Evolutionary conservation across 192 early-diverging fungal species (phyloP).

Genomic region (Gigaspora rosea): DNA sequence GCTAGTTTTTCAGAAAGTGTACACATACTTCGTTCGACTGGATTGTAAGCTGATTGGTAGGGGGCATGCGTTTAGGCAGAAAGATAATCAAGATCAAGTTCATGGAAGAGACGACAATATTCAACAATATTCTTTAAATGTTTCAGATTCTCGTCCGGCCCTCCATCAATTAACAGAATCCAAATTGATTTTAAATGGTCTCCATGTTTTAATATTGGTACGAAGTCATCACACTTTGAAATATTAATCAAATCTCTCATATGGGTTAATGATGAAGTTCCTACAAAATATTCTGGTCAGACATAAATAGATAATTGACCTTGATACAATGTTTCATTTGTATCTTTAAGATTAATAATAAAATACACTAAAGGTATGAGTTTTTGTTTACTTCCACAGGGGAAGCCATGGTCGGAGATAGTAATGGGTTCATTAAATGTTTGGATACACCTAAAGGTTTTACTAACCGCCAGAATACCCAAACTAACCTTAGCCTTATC

Average conservation of each 20-base stretch:
- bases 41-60: not conserved
- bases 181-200: not conserved
- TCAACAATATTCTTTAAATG: not conserved
- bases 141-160: not conserved
- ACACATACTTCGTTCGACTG: not conserved
- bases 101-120: not conserved
- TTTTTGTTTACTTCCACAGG: too few species aligned
- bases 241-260: not conserved
- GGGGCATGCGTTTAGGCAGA: not conserved
- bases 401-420: too few species aligned
- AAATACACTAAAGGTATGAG: too few species aligned
- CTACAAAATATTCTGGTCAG: not conserved
- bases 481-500: not conserved
- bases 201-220: not conserved
- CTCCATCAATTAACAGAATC: not conserved
- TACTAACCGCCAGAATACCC: not conserved
- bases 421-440: too few species aligned
- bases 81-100: conserved; percentile 3
- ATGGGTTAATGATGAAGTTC: not conserved
- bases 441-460: too few species aligned
- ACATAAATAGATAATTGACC: not conserved
- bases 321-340: not conserved
- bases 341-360: not conserved
- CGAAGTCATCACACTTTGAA: not conserved
- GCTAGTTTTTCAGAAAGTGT: not conserved